phyloP scores from a whole-genome alignment of 176 grass and related monocot genomes.

The Phragmites australis region DNA sequence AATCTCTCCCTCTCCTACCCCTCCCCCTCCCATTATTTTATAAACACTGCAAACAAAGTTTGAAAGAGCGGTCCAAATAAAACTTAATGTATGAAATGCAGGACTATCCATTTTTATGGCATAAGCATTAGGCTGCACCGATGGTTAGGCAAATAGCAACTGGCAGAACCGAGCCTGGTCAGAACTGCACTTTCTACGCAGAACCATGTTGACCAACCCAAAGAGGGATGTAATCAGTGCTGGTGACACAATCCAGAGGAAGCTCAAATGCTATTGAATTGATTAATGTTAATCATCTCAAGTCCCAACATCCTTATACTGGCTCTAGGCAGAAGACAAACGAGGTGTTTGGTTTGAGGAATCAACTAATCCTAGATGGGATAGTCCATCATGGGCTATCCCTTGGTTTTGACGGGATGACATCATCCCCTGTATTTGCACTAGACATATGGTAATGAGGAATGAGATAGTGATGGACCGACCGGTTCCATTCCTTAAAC shows the following conservation, averaged over 20 bases:
- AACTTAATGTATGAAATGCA: neutral
- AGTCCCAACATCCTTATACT: constrained; percentile 1
- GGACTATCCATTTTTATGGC: neutral
- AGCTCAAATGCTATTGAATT: neutral
- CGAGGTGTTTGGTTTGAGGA: too few species aligned
- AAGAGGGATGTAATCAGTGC: neutral
- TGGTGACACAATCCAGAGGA: neutral
- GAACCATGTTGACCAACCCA: neutral
- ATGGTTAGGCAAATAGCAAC: neutral
- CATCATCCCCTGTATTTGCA: neutral
- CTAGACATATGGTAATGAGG: neutral
- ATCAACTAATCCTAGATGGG: neutral
- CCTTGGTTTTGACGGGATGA: neutral
- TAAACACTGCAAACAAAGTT: neutral
- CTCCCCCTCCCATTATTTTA: neutral
- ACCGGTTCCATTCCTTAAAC: neutral
- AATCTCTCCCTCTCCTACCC: too few species aligned
- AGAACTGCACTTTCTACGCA: neutral
- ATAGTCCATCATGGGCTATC: neutral
- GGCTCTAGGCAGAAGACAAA: neutral
- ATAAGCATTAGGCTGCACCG: neutral
- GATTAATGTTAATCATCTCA: neutral
- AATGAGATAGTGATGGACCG: neutral
- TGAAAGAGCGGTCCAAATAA: neutral
- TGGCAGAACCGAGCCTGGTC: neutral